phyloP scores from a whole-genome alignment of 164 flowering plant species.

The Piper longum region DNA sequence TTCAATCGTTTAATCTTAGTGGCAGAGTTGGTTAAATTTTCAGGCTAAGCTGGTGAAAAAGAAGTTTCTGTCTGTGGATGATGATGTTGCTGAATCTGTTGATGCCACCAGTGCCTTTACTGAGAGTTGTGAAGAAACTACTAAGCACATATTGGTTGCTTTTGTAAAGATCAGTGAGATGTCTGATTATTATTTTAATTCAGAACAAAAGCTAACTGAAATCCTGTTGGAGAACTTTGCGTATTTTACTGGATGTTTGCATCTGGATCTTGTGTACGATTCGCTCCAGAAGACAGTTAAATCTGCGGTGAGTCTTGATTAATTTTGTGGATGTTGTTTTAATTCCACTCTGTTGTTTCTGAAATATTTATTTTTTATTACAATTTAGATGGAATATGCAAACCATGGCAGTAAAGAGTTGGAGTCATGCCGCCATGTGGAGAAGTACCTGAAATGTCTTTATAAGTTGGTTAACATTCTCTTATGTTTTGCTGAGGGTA shows the following conservation, averaged over 20 bases:
- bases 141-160: conserved; percentile 18
- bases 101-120: conserved; percentile 9
- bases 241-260: conserved; percentile 19
- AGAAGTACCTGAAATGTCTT: conserved; percentile 23
- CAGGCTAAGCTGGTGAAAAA: background rate
- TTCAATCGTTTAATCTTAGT: too few species aligned
- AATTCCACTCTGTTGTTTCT: conserved; percentile 1
- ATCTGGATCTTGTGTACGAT: conserved; percentile 31
- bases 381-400: conserved; percentile 34
- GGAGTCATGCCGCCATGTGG: conserved; percentile 14
- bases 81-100: conserved; percentile 4
- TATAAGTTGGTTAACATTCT: conserved; percentile 24
- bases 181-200: conserved; percentile 5
- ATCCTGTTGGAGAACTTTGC: conserved; percentile 48
- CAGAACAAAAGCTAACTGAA: conserved; percentile 21
- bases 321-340: background rate
- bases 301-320: conserved; percentile 30
- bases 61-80: background rate
- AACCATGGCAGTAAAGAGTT: conserved; percentile 15
- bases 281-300: conserved; percentile 22
- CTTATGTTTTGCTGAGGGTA: conserved; percentile 35
- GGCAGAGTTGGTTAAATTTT: background rate
- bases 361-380: background rate
- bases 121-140: conserved; percentile 19
- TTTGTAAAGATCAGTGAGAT: conserved; percentile 24